Conservation (phyloP, 495 filamentous ascomycete species). For the Barbatosphaeria neglecta region DNA sequence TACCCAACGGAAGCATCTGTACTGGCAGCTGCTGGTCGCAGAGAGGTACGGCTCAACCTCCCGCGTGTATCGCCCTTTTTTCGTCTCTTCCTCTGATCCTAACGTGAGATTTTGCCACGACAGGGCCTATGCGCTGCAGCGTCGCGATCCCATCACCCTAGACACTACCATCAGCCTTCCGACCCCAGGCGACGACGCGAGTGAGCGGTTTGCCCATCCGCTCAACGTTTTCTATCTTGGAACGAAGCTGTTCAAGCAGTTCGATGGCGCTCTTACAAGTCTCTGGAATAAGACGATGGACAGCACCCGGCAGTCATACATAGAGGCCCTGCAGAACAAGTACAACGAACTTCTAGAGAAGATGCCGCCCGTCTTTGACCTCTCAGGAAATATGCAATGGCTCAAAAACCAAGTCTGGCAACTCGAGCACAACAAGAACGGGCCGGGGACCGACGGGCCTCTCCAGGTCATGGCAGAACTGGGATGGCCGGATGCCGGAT, state of each 20-base stretch:
- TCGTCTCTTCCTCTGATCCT: constrained; percentile 3
- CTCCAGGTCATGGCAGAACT: constrained; percentile 58
- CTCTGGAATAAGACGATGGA: constrained; percentile 61
- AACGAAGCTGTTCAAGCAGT: constrained; percentile 56
- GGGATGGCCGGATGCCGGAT: constrained; percentile 48
- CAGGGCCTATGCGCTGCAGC: constrained; percentile 64
- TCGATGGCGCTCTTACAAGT: constrained; percentile 57
- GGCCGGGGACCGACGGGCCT: constrained; percentile 63
- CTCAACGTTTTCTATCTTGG: constrained; percentile 54
- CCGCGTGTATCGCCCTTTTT: background rate
- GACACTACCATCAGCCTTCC: constrained; percentile 51
- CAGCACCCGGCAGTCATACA: constrained; percentile 46
- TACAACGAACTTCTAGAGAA: constrained; percentile 54
- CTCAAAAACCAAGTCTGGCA: constrained; percentile 76
- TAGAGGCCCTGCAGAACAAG: constrained; percentile 52
- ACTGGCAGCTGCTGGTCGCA: constrained; percentile 60
- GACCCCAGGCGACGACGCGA: constrained; percentile 51
- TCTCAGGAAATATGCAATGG: constrained; percentile 69
- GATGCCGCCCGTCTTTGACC: constrained; percentile 56
- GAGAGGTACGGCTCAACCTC: constrained; percentile 43
- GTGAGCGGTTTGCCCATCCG: constrained; percentile 35
- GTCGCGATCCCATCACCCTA: constrained; percentile 50
- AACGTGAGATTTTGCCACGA: constrained; percentile 5
- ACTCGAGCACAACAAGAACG: constrained; percentile 45
- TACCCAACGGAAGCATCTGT: constrained; percentile 46